phyloP scores from a whole-genome alignment of 192 early-diverging fungal genomes.

The Mortierella antarctica region DNA sequence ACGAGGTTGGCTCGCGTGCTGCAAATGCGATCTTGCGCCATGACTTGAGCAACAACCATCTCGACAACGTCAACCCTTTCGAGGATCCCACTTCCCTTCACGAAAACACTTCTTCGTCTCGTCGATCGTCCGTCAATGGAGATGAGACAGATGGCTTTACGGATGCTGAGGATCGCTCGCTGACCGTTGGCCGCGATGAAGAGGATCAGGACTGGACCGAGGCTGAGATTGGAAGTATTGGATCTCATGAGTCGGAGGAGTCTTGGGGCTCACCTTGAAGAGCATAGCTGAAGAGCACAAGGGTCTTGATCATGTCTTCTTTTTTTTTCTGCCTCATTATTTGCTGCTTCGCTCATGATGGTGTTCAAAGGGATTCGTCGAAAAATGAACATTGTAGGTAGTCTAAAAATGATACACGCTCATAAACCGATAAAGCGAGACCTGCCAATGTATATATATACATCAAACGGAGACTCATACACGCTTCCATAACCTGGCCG shows the following conservation, averaged over 20 bases:
- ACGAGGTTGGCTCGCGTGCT: constrained; percentile 7
- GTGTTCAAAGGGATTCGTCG: no score
- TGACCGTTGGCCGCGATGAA: constrained; percentile 27
- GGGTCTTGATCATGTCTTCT: background rate
- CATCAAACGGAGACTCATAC: background rate
- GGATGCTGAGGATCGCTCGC: constrained; percentile 37
- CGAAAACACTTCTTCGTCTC: constrained; percentile 11
- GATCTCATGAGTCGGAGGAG: constrained; percentile 41
- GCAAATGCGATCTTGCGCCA: constrained; percentile 41
- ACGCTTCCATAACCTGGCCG: background rate
- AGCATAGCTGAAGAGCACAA: no score
- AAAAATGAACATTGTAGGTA: no score
- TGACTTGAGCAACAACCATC: constrained; percentile 39
- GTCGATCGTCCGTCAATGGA: constrained; percentile 15
- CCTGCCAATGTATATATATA: no score
- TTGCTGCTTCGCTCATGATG: no score
- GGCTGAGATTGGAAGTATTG: constrained; percentile 44
- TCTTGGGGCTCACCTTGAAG: constrained; percentile 34
- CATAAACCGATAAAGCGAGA: no score
- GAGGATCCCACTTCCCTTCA: constrained; percentile 23
- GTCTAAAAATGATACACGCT: no score
- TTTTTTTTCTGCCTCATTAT: no score
- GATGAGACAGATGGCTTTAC: constrained; percentile 10
- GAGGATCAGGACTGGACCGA: constrained; percentile 48
- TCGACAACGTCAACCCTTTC: constrained; percentile 40